These are phyloP conservation scores for Blepharisma japonicum DNA, from an alignment of 73 alveolate genomes.

Conservation along the genomic window DNA sequence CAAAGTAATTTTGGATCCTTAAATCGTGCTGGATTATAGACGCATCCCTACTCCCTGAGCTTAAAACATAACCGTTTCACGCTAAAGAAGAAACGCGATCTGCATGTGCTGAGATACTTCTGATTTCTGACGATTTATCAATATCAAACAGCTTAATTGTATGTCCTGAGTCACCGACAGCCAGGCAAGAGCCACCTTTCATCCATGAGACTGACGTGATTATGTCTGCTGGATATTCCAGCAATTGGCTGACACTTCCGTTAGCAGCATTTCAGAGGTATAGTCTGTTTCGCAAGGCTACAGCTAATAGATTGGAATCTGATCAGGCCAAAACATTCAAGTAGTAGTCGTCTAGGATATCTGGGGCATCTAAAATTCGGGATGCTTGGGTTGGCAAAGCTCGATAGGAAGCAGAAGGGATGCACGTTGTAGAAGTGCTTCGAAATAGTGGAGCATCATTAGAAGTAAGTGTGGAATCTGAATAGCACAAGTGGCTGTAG, in stretches of 20 bases:
- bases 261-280: conserved; percentile 80
- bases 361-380: conserved; percentile 93
- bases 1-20: conserved; percentile 57
- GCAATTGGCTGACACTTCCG: conserved; percentile 58
- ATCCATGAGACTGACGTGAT: conserved; percentile 73
- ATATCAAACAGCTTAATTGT: conserved; percentile 75
- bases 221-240: conserved; percentile 60
- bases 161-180: conserved; percentile 67
- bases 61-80: conserved; percentile 77
- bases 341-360: conserved; percentile 82
- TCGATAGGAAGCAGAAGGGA: conserved; percentile 24
- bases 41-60: conserved; percentile 76
- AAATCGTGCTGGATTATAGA: conserved; percentile 71
- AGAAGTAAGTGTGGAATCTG: neutral
- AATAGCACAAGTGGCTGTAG: no score
- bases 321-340: conserved; percentile 90
- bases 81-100: conserved; percentile 73
- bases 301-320: conserved; percentile 74
- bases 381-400: conserved; percentile 69
- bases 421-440: neutral
- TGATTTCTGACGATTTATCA: conserved; percentile 59
- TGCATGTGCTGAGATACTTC: conserved; percentile 62
- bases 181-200: conserved; percentile 59
- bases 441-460: neutral
- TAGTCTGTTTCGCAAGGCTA: conserved; percentile 70